Conservation (phyloP, 1,139 yeast genomes). For the Zygosaccharomyces pseudobailii region DNA sequence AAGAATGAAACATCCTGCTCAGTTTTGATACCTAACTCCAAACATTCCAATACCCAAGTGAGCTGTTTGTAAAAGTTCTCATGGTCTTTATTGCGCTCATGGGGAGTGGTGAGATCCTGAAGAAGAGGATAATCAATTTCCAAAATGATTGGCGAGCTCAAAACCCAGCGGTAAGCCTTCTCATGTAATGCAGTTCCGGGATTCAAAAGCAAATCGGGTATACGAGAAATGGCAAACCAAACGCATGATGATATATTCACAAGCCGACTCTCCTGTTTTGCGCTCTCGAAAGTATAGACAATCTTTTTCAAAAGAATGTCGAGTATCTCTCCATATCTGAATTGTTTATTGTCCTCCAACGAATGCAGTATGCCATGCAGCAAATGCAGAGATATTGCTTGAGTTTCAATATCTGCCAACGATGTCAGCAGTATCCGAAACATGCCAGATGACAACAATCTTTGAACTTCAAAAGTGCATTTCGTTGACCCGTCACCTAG, state of each 20-base stretch:
- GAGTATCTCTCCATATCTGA: constrained; percentile 56
- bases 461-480: constrained; percentile 48
- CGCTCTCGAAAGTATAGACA: constrained; percentile 42
- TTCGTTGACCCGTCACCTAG: constrained; percentile 31
- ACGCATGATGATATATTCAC: constrained; percentile 40
- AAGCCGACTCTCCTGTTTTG: constrained; percentile 10
- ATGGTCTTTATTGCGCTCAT: constrained; percentile 37
- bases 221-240: constrained; percentile 46
- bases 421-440: constrained; percentile 55
- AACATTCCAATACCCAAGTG: constrained; percentile 57
- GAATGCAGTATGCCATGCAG: constrained; percentile 42
- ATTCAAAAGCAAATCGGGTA: constrained; percentile 53
- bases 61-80: constrained; percentile 57
- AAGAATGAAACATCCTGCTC: constrained; percentile 50
- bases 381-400: constrained; percentile 45
- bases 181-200: constrained; percentile 76
- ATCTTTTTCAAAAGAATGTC: constrained; percentile 60
- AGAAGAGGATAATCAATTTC: constrained; percentile 62
- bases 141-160: constrained; percentile 44
- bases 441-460: constrained; percentile 54
- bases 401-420: constrained; percentile 49
- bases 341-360: constrained; percentile 34
- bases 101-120: constrained; percentile 42
- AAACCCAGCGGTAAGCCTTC: constrained; percentile 54
- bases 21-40: constrained; percentile 45